Conservation (phyloP, 129 eudicot species). For the Centaurea solstitialis region DNA sequence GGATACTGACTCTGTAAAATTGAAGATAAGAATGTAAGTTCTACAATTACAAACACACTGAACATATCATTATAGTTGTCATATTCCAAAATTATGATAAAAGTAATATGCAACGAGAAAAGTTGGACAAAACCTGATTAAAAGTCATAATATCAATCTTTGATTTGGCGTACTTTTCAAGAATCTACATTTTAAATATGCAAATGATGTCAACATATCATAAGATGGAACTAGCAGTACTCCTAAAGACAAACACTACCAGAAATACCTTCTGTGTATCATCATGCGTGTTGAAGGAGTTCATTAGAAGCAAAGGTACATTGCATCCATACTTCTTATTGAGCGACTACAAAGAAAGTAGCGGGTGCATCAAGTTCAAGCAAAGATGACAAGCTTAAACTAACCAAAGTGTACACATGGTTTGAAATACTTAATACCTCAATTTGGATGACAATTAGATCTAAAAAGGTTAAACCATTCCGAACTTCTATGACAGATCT, state of each 20-base stretch:
- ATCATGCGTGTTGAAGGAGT: constrained; percentile 99
- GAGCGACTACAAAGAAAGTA: constrained; percentile 54
- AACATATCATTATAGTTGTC: not conserved
- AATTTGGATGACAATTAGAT: constrained; percentile 89
- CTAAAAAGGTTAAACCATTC: constrained; percentile 86
- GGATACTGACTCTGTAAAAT: constrained; percentile 87
- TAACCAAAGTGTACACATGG: not conserved
- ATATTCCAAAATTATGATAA: not conserved
- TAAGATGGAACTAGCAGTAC: not conserved
- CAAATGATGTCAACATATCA: not conserved
- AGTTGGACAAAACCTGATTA: constrained; percentile 61
- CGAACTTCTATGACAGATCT: constrained; percentile 99
- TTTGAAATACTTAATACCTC: constrained; percentile 56
- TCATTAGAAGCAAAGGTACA: constrained; percentile 93
- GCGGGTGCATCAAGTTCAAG: not conserved
- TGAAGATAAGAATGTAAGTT: not conserved
- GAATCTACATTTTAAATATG: constrained; percentile 50
- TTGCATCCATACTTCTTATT: constrained; percentile 88
- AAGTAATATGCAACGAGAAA: not conserved
- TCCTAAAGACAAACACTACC: not conserved
- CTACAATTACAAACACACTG: not conserved
- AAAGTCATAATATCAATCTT: constrained; percentile 89
- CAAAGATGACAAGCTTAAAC: not conserved
- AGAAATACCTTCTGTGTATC: constrained; percentile 85
- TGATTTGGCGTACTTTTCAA: constrained; percentile 75